These are phyloP conservation scores for Mrakia frigida DNA, from an alignment of 768 basidiomycete species.

Conservation along the genomic window DNA sequence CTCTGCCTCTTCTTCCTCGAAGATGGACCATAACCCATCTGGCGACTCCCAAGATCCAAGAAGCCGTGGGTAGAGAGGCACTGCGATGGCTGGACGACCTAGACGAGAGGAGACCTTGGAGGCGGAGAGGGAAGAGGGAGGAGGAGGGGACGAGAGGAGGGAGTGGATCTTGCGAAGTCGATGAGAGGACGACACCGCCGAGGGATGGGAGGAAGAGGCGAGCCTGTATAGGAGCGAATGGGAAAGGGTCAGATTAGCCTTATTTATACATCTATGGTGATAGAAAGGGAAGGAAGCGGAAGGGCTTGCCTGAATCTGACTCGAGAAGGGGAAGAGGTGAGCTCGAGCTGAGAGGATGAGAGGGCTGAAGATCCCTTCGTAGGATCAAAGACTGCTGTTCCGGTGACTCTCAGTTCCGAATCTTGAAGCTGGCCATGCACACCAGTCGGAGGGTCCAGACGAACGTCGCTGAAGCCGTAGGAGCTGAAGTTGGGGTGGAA, in stretches of 20 bases:
- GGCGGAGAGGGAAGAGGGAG: background rate
- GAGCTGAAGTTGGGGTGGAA: background rate
- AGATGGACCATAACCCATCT: background rate
- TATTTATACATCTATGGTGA: background rate
- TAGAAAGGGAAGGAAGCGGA: background rate
- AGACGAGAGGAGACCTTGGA: background rate
- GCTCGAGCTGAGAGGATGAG: too few species aligned
- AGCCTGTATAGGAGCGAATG: background rate
- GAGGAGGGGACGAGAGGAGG: background rate
- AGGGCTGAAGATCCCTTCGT: too few species aligned
- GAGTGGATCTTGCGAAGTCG: background rate
- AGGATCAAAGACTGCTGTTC: background rate
- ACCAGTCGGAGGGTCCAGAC: background rate
- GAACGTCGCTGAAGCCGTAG: background rate
- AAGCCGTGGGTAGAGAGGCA: background rate
- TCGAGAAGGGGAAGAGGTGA: background rate
- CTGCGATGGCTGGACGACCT: background rate
- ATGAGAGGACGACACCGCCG: background rate
- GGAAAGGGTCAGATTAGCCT: background rate
- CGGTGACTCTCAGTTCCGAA: background rate
- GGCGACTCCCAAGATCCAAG: background rate
- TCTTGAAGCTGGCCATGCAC: background rate
- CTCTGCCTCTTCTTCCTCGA: background rate
- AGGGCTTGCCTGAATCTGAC: background rate
- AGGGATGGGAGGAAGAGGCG: background rate